A percentile compares a stretch with the other conserved stretches of the same genome.
Evolutionary conservation across 2,329 filamentous ascomycete species (phyloP).

Genomic region (Pleomassaria siparia): DNA sequence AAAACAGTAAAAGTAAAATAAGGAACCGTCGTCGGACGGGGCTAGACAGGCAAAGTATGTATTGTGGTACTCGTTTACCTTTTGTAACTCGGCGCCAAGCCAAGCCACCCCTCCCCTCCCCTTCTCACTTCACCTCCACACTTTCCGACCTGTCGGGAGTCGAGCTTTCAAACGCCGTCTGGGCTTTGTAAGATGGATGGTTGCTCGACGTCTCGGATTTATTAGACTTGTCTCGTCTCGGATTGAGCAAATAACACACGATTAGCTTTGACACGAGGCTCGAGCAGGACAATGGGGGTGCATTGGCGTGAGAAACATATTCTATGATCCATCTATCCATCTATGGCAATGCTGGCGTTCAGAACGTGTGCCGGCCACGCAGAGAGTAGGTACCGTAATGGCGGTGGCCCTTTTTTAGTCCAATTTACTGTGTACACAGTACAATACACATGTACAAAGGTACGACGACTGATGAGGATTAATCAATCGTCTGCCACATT

Average conservation of each 20-base stretch:
- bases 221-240: not conserved
- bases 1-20: no score
- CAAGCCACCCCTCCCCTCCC: constrained; percentile 17
- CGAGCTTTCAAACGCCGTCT: not conserved
- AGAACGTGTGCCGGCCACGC: not conserved
- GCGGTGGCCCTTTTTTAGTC: no score
- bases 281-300: not conserved
- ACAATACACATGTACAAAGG: no score
- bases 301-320: not conserved
- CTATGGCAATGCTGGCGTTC: not conserved
- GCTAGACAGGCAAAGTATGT: no score
- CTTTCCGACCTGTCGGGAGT: constrained; percentile 29
- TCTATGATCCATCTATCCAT: no score
- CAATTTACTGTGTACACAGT: no score
- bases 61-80: no score
- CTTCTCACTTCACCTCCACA: no score
- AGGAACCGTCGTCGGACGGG: no score
- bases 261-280: not conserved
- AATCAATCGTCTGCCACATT: no score
- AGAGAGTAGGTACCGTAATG: no score
- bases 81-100: constrained; percentile 15
- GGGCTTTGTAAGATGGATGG: not conserved
- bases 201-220: not conserved
- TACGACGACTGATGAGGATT: no score
- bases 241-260: not conserved